Conservation (phyloP, 495 filamentous ascomycete genomes). For the Penicillium silybi region DNA sequence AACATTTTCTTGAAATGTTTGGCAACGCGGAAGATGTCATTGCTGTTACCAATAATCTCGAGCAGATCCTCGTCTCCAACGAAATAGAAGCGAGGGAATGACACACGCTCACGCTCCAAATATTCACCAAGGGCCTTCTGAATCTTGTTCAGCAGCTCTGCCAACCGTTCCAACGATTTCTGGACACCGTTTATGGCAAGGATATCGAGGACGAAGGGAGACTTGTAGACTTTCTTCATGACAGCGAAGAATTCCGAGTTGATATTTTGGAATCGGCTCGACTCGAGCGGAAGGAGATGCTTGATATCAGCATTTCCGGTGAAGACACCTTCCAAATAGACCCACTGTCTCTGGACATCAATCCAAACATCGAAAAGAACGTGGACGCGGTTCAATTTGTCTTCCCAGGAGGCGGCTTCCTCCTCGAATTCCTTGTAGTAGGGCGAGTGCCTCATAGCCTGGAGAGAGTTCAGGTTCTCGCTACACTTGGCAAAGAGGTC, state of each 20-base stretch:
- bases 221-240: conserved; percentile 97
- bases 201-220: conserved; percentile 90
- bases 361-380: conserved; percentile 99
- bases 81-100: conserved; percentile 98
- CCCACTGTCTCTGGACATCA: conserved; percentile 98
- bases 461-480: conserved; percentile 93
- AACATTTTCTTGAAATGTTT: conserved; percentile 99
- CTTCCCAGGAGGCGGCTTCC: conserved; percentile 93
- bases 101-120: conserved; percentile 91
- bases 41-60: conserved; percentile 99
- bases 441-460: conserved; percentile 97
- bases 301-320: conserved; percentile 99
- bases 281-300: conserved; percentile 93
- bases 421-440: conserved; percentile 99
- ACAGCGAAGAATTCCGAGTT: conserved; percentile 96
- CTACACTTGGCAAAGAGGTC: conserved; percentile 98
- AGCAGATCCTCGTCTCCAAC: conserved; percentile 97
- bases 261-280: conserved; percentile 95
- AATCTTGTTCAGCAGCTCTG: conserved; percentile 96
- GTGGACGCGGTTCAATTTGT: conserved; percentile 95
- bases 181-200: conserved; percentile 92
- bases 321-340: conserved; percentile 97
- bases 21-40: conserved; percentile 89
- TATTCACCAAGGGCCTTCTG: conserved; percentile 99
- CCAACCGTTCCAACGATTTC: conserved; percentile 89